Percentiles rank a stretch among this genome's conserved stretches.
These are phyloP conservation scores for Spathaspora arborariae DNA, from an alignment of 805 yeast genomes.

Conservation along the genomic window DNA sequence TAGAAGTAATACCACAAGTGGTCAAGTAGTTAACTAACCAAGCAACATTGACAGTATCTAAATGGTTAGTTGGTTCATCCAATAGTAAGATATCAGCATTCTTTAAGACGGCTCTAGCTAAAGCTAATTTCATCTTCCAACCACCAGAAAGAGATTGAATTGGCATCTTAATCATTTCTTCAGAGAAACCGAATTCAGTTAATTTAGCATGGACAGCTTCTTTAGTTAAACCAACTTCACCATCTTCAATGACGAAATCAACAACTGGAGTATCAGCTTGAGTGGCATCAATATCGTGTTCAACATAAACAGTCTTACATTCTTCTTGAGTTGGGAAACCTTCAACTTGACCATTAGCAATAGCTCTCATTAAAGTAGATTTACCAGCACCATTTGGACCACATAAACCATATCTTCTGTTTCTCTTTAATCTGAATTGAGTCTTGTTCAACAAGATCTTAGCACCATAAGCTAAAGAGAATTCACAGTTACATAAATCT, in stretches of 20 bases:
- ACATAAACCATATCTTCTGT: conserved; percentile 98
- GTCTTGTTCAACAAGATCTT: conserved; percentile 99
- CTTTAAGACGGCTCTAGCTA: conserved; percentile 98
- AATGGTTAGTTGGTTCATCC: conserved; percentile 99
- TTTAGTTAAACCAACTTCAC: conserved; percentile 65
- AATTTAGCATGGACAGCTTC: conserved; percentile 74
- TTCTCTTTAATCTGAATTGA: conserved; percentile 97
- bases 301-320: conserved; percentile 98
- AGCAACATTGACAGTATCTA: conserved; percentile 99
- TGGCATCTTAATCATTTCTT: conserved; percentile 91
- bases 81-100: conserved; percentile 96
- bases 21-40: conserved; percentile 99
- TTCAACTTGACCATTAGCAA: conserved; percentile 97
- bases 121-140: conserved; percentile 99
- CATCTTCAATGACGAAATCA: conserved; percentile 86
- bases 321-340: conserved; percentile 99
- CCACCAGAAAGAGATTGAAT: conserved; percentile 98
- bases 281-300: conserved; percentile 98
- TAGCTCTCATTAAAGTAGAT: conserved; percentile 82
- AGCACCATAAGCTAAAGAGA: conserved; percentile 99
- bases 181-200: conserved; percentile 88
- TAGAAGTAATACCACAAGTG: conserved; percentile 98
- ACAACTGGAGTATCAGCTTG: conserved; percentile 93
- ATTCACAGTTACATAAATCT: conserved; percentile 99
- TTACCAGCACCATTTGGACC: conserved; percentile 55